Base-by-base conservation (phyloP, 495 filamentous ascomycete species). In the Thermochaetoides thermophila region DNA sequence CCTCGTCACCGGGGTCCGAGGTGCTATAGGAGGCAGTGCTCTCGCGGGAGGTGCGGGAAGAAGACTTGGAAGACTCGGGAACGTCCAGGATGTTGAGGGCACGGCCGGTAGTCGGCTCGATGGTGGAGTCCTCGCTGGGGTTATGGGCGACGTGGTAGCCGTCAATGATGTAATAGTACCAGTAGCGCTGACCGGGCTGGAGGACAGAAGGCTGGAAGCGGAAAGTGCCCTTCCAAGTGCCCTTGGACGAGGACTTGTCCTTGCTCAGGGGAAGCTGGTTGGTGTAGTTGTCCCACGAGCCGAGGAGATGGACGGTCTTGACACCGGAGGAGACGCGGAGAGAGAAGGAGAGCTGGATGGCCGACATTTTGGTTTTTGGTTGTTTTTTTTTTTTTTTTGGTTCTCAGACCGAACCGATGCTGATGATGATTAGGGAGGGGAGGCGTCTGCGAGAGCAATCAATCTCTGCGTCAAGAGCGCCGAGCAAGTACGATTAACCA, bases 141-240 rank as follows among this genome's bases (percentile, higher is more conserved):
- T 97, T 89, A 68, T 96, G 87, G 29, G 89, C 87, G 56, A 94
- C 80, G 59, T 95, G 86, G 74, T 95, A 95, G 39, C 89, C 89
- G 53, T 97, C 89, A 63, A 96, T 91, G 79, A 97, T 94, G 69
- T 94, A 97, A 72, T 97, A 97, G 74, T 96, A 97, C 89, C 91
- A 97, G 76, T 95, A 96, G 46, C 89, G 76, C 50, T 77, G 70
- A 38, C 86, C 83, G 35, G 81, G 66, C 65, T 85, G 73, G 34
- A 94, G 69, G 38, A 81, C 79, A 28, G 73, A 61, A 53, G 76
- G 77, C 63, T 87, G 84, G 66, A 97, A 93, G 60, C 81, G 75
- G 70, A 97, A 94, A 52, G 84, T 91, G 53, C 89, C 91, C 48
- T 83, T 78, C 81, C 91, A 95, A 35, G 76, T 73, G 49, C 81